These are phyloP conservation scores for Globisporangium megalacanthum DNA, from an alignment of 352 stramenopile species.

Conservation along the genomic window DNA sequence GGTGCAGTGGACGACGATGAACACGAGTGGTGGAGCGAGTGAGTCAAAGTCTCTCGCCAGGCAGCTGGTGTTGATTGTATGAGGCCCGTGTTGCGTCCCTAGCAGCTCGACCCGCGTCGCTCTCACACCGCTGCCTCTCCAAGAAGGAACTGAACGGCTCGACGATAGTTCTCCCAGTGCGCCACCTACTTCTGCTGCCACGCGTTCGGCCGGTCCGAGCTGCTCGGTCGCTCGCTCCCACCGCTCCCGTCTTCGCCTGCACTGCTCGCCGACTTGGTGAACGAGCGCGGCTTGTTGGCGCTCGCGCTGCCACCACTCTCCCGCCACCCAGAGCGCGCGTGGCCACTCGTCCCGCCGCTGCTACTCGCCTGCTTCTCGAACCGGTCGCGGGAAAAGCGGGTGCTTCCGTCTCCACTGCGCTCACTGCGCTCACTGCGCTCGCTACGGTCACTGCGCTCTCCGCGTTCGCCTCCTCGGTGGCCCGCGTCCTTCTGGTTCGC, in stretches of 20 bases:
- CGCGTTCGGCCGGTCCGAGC: slow-evolving; percentile 28
- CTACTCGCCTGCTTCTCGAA: slow-evolving; percentile 20
- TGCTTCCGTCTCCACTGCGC: slow-evolving; percentile 16
- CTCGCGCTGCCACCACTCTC: slow-evolving; percentile 32
- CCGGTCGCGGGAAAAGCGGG: slow-evolving; percentile 52
- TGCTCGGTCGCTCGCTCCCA: slow-evolving; percentile 19
- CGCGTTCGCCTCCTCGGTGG: slow-evolving; percentile 11
- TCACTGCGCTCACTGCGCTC: slow-evolving; percentile 12
- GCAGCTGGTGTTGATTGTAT: too few species aligned
- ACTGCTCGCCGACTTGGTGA: slow-evolving; percentile 28
- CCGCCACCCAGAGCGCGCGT: slow-evolving; percentile 49
- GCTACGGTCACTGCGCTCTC: slow-evolving; percentile 16
- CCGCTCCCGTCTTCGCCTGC: slow-evolving; percentile 27
- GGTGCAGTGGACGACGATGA: too few species aligned
- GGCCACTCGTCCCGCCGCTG: not conserved
- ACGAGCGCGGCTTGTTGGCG: slow-evolving; percentile 29
- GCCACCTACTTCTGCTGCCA: slow-evolving; percentile 26
- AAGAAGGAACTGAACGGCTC: too few species aligned
- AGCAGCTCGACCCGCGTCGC: too few species aligned
- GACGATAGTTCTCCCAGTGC: too few species aligned
- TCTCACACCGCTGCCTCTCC: too few species aligned
- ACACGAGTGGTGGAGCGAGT: too few species aligned
- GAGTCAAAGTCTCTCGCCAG: too few species aligned
- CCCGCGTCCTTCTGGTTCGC: slow-evolving; percentile 15
- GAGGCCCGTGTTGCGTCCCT: too few species aligned